Percentiles rank a stretch among this genome's conserved stretches.
These are phyloP conservation scores for Gynandropsis gynandra DNA, from an alignment of 345 rosid genomes.

Conservation along the genomic window DNA sequence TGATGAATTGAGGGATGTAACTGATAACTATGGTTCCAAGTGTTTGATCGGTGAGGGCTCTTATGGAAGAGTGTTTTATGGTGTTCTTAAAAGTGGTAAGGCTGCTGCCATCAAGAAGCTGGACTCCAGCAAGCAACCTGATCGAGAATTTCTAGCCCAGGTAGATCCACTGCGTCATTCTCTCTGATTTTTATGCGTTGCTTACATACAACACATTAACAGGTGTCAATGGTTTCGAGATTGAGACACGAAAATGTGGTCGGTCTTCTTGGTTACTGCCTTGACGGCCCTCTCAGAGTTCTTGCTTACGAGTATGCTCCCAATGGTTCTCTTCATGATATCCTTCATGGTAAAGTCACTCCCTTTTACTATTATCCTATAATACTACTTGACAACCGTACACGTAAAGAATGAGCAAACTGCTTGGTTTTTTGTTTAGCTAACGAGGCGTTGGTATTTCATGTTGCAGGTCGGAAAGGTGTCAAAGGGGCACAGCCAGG, in stretches of 20 bases:
- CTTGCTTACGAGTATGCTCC: conserved; percentile 86
- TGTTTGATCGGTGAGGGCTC: conserved; percentile 90
- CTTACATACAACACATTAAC: conserved; percentile 5
- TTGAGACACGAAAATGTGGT: conserved; percentile 77
- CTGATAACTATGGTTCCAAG: conserved; percentile 58
- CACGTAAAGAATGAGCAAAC: no score
- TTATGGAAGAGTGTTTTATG: conserved; percentile 84
- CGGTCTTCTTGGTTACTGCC: conserved; percentile 71
- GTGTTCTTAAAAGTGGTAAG: conserved; percentile 52
- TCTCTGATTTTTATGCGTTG: neutral
- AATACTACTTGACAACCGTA: neutral
- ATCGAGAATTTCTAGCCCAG: conserved; percentile 82
- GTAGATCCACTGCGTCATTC: conserved; percentile 21
- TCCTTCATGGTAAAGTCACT: conserved; percentile 85
- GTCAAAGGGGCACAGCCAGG: conserved; percentile 92
- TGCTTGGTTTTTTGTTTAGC: no score
- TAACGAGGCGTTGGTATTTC: conserved; percentile 1
- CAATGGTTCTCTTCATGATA: conserved; percentile 89
- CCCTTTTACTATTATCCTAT: conserved; percentile 15
- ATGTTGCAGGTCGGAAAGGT: conserved; percentile 70
- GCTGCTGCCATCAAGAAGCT: conserved; percentile 78
- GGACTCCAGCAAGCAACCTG: conserved; percentile 89
- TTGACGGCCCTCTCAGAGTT: conserved; percentile 74
- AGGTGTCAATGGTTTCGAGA: conserved; percentile 95
- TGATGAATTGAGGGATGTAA: conserved; percentile 56